Evolutionary conservation across 345 rosid genomes (phyloP).

Genomic region (Heritiera littoralis): DNA sequence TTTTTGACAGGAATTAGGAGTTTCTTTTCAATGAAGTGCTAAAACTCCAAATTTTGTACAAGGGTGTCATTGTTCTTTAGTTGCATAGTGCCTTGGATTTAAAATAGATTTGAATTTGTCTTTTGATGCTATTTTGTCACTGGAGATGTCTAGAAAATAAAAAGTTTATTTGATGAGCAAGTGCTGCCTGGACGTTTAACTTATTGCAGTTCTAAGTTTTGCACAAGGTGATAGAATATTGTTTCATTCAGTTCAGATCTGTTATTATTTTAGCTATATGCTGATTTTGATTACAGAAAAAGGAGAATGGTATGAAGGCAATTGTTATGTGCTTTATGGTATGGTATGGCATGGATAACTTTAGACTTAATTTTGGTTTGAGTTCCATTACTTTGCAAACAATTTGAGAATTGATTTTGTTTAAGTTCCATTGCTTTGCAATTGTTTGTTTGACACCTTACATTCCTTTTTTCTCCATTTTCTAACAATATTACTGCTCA

Average conservation of each 20-base stretch:
- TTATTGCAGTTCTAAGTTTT: background rate
- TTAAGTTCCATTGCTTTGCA: background rate
- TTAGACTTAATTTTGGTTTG: background rate
- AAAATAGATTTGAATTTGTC: background rate
- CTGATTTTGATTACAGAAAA: background rate
- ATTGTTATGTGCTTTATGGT: background rate
- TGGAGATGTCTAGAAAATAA: background rate
- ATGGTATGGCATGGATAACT: background rate
- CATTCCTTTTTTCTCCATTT: background rate
- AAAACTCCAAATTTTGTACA: background rate
- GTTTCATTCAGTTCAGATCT: background rate
- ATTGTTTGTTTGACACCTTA: constrained; percentile 13
- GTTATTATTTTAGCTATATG: background rate
- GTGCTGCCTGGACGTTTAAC: background rate
- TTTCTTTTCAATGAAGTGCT: background rate
- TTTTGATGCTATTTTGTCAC: background rate
- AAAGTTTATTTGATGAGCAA: background rate
- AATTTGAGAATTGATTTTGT: background rate
- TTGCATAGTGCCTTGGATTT: background rate
- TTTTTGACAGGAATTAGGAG: background rate
- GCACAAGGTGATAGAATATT: background rate
- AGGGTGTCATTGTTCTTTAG: background rate
- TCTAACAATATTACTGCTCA: background rate
- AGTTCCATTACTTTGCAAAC: background rate
- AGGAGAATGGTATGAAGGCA: background rate